Evolutionary conservation across 2,329 filamentous ascomycete species (phyloP), one percentile per base, ranked within the genome.

Genomic region (Trichoderma endophyticum): DNA sequence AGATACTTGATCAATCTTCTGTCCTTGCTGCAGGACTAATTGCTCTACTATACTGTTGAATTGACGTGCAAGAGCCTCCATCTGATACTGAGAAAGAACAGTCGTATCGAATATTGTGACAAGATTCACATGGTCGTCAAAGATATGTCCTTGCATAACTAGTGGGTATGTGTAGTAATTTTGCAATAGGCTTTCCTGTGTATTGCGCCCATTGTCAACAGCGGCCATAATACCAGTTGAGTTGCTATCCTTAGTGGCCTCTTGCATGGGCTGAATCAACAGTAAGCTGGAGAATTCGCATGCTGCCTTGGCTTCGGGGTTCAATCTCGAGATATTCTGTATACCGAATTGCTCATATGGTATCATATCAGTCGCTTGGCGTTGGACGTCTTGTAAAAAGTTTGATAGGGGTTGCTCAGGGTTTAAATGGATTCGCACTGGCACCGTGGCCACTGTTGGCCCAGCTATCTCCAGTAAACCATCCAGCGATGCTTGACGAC

Each of bases 291-390:
- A 64, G 56, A 74, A 71, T 1, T 74, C 64, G 15, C 67, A 71
- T 2, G 72, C 60, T n/a, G 34, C 60, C 14, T 71, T 62, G 3
- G 76, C 71, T 30, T 77, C 72, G 15, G 30, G 24, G n/a, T 63
- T 64, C 8, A 72, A 2, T 36, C 64, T 71, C 4, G 67, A 57
- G 85, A 60, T 74, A 51, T 79, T 75, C 14, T 77, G 75, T 4
- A 81, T 68, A 8, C 77, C 77, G 15, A 77, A 72, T 12, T 80
- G 74, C 64, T 77, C 79, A 59, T 70, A 75, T 2, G 73, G 68
- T 9, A 75, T 73, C 75, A 77, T 76, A 48, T 78, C 76, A 14
- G 73, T 64, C 4, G 75, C 70, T 70, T 73, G 73, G 15, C 71
- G 66, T 72, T 80, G 78, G 6, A 78, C 62, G 12, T 43, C 39